Evolutionary conservation across 2,329 filamentous ascomycete genomes (phyloP), one percentile per base, ranked within the genome.

Genomic region (Fonsecaea nubica): DNA sequence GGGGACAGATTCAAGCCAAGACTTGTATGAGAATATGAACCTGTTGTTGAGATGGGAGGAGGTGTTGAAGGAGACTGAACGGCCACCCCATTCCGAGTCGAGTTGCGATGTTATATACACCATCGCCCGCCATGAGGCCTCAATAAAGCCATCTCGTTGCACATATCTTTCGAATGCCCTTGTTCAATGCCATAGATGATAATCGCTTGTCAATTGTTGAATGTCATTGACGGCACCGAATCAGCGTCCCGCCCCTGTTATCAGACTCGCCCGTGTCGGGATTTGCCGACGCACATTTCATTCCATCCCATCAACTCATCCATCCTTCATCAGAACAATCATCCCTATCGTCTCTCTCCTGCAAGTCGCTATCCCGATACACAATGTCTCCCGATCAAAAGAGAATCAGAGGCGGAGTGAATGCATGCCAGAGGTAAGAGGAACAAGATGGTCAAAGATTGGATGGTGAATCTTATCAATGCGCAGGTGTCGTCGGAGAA

Each of bases 401-500:
- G 52, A 65, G 63, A 40, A 36, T 52, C 36, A 57, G 58, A 58
- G 58, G 63, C 12, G 58, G 57, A 33, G 63, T 53, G 8, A 32
- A 57, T 52, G 63, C 63, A 35, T 65, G 63, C 30, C 63, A 65
- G 58, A 65, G 63, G 63, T 65, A 32, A 56, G 63, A 62, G 10
- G 32, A 56, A 38, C 21, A 42, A 12, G 25, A 21, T 36, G 0
- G 30, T 56, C 57, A 33, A 56, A 38, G 50, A 4, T 52, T 13
- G 6, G 7, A 48, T 32, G 48, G 40, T 40, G 38, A 58, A 32
- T 32, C 52, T 62, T 42, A 58, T 62, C 53, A 5, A 4, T 38
- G 54, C 32, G 25, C 52, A 66, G 64, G 64, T 66, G 64, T 25
- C 64, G 64, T 62, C 64, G 58, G 58, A 62, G 64, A 53, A 66